Evolutionary conservation across 1,284 basidiomycete species (phyloP).

Genomic region (Malassezia globosa): DNA sequence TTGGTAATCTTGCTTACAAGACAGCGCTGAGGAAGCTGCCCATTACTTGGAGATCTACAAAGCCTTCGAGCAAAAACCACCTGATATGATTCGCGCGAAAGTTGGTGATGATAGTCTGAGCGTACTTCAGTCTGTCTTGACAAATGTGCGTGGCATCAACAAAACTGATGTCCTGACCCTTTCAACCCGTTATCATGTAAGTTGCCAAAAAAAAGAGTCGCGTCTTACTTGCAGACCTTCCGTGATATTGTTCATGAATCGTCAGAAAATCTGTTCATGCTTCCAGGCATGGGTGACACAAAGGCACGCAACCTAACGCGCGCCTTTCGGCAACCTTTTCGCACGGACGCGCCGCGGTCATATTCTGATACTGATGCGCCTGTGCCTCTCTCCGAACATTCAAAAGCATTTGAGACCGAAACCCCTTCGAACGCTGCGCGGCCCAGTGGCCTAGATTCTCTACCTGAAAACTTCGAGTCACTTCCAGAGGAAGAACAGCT

Average conservation of each 20-base stretch:
- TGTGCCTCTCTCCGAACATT: too few relatives aligned
- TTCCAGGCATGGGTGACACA: constrained; percentile 86
- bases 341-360: not conserved
- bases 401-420: too few relatives aligned
- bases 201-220: constrained; percentile 66
- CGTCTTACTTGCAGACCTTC: constrained; percentile 46
- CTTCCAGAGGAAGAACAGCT: constrained; percentile 28
- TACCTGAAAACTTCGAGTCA: constrained; percentile 21
- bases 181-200: constrained; percentile 57
- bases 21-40: constrained; percentile 75
- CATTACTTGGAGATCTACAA: constrained; percentile 85
- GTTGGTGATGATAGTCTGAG: constrained; percentile 75
- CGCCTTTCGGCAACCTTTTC: constrained; percentile 52
- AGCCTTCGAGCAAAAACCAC: constrained; percentile 81
- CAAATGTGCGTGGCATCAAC: constrained; percentile 83
- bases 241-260: constrained; percentile 28
- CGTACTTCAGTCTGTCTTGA: constrained; percentile 71
- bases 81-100: constrained; percentile 84
- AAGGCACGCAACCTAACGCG: constrained; percentile 64
- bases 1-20: too few relatives aligned
- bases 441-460: constrained; percentile 5
- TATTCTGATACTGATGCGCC: not conserved
- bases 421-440: too few relatives aligned
- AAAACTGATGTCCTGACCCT: constrained; percentile 94
- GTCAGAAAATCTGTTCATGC: constrained; percentile 62